A percentile compares a stretch with the other conserved stretches of the same genome.
phyloP scores from a whole-genome alignment of 495 filamentous ascomycete species.

The Trichoderma asperelloides region DNA sequence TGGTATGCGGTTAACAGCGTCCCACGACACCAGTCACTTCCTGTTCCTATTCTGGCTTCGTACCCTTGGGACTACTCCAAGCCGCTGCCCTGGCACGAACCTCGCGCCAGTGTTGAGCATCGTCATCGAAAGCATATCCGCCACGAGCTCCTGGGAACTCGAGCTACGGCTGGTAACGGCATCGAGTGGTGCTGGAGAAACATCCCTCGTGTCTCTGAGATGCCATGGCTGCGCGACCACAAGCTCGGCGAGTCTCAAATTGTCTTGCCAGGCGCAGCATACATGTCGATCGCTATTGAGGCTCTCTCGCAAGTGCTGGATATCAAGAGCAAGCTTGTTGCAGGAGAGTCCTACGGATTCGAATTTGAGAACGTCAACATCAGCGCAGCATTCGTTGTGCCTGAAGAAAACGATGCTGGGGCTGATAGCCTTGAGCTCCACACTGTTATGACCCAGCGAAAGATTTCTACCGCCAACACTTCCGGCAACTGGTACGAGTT shows the following conservation, averaged over 20 bases:
- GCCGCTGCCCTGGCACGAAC: conserved; percentile 41
- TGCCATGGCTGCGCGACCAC: conserved; percentile 43
- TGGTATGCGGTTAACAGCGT: conserved; percentile 28
- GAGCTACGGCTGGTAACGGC: conserved; percentile 36
- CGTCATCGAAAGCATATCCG: conserved; percentile 33
- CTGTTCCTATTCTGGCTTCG: conserved; percentile 29
- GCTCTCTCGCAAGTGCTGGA: conserved; percentile 31
- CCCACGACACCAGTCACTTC: not conserved
- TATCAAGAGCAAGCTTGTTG: conserved; percentile 44
- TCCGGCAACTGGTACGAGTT: conserved; percentile 21
- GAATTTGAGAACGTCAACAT: conserved; percentile 35
- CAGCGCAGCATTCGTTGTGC: conserved; percentile 27
- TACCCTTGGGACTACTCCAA: conserved; percentile 39
- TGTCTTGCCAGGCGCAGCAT: conserved; percentile 48
- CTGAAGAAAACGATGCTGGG: not conserved
- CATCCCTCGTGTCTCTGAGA: conserved; percentile 28
- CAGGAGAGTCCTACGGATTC: conserved; percentile 34
- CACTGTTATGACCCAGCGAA: conserved; percentile 14
- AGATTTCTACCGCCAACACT: conserved; percentile 11
- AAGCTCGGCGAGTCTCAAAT: conserved; percentile 22
- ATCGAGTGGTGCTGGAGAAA: conserved; percentile 45
- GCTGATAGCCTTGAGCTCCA: conserved; percentile 14
- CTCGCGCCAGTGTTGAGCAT: conserved; percentile 42
- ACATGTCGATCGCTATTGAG: conserved; percentile 43
- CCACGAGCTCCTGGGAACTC: conserved; percentile 47